Conservation (phyloP, 139 green algal genomes). For the Chlamydomonas sp. region DNA sequence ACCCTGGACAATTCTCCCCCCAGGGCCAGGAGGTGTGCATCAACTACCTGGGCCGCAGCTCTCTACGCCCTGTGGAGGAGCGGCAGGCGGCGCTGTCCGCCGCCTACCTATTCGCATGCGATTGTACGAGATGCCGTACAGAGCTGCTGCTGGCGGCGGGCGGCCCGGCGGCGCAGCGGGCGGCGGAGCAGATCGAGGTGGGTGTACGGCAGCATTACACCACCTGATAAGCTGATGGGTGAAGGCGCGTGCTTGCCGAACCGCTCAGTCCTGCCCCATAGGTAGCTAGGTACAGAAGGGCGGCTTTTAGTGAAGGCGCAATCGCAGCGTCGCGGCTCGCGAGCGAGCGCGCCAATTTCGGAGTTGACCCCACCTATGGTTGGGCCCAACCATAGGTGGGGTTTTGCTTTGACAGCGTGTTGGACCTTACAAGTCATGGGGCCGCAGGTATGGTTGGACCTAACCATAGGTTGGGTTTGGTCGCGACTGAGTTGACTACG, state of each 20-base stretch:
- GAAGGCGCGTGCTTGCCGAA: background rate
- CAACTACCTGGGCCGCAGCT: slow-evolving; percentile 50
- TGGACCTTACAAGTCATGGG: no score
- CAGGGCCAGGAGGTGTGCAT: slow-evolving; percentile 49
- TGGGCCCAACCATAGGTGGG: no score
- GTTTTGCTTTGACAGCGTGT: no score
- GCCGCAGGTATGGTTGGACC: no score
- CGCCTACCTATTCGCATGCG: slow-evolving; percentile 45
- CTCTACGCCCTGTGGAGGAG: slow-evolving; percentile 25
- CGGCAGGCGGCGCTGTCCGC: slow-evolving; percentile 20
- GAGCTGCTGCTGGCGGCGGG: background rate
- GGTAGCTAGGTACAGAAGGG: no score
- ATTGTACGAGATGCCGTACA: slow-evolving; percentile 23
- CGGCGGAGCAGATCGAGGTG: background rate
- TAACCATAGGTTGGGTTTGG: no score
- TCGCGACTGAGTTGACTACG: no score
- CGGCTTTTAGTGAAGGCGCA: no score
- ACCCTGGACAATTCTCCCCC: background rate
- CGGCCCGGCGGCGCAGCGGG: no score
- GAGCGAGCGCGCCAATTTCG: no score
- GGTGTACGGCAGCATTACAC: background rate
- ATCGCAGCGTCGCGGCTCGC: no score
- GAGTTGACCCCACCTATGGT: no score
- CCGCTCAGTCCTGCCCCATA: background rate
- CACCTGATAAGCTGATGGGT: background rate